These are phyloP conservation scores for Syzygium grande DNA, from an alignment of 345 rosid species.

Conservation along the genomic window DNA sequence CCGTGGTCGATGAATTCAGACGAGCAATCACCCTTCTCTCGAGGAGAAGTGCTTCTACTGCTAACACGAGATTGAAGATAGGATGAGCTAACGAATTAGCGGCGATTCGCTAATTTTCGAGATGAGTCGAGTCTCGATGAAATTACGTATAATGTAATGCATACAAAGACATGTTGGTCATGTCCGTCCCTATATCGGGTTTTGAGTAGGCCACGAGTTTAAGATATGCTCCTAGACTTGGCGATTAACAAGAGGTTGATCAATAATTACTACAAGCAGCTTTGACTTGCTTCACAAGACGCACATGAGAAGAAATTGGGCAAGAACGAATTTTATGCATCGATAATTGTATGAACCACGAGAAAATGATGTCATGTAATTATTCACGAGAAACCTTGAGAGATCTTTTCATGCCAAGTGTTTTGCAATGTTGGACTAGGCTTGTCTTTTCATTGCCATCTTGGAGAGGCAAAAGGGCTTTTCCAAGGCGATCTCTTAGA, in stretches of 20 bases:
- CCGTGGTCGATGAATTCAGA: background rate
- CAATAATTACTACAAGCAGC: too few species aligned
- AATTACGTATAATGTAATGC: too few species aligned
- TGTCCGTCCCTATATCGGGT: too few species aligned
- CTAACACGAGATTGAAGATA: background rate
- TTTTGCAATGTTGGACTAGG: background rate
- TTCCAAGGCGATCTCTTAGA: background rate
- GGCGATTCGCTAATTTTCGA: too few species aligned
- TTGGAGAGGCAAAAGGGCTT: background rate
- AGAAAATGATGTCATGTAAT: background rate
- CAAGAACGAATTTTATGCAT: background rate
- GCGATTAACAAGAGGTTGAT: too few species aligned
- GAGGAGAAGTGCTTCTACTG: fast-evolving
- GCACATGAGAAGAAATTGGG: fast-evolving
- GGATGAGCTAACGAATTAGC: background rate
- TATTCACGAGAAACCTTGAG: background rate
- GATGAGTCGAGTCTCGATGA: too few species aligned
- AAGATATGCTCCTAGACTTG: too few species aligned
- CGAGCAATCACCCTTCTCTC: background rate
- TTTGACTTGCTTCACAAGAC: background rate
- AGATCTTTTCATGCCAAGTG: background rate
- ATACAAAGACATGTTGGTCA: too few species aligned
- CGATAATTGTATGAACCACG: background rate
- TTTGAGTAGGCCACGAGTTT: too few species aligned
- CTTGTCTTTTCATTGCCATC: background rate